Base-by-base conservation (phyloP, 2,329 filamentous ascomycete species). In the Taxawa tesnikishii region DNA sequence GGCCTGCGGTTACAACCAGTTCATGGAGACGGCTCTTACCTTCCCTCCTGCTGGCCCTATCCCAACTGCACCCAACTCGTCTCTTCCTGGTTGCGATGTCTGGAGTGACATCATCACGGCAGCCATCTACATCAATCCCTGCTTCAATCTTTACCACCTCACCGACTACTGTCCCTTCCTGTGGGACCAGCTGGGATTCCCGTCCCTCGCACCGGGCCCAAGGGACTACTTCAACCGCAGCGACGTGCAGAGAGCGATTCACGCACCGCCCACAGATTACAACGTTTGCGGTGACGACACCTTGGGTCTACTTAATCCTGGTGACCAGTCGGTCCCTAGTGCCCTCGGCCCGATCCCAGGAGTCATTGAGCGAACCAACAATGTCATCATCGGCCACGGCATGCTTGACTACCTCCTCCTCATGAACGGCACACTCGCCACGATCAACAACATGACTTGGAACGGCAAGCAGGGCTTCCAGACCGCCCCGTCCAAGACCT, bases 1-100 rank as follows among this genome's bases (percentile, higher is more conserved):
- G 16, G 43, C 49, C 5, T 70, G 66, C 41, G 63, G 63, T 26
- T 67, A 66, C 43, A 51, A 53, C 8, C 26, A 52, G 2, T 65
- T 31, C 32, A 12, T 36, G 14, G 31, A 33, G 8, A 54, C 64
- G 26, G 64, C 66, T 42, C 56, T 64, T 36, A 51, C 45, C 4
- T 64, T 58, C 36, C 61, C 61, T 9, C 44, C 47, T 14, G 42
- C 48, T 26, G 47, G 43, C 3, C 42, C 50, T 6, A 56, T 58
- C 25, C 53, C 53, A 0, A 38, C 45, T 3, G 43, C 53, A 3
- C 46, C 50, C 5, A 42, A 49, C 23, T 36, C 41, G 9, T 39
- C 34, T 21, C 17, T 31, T 13, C 5, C 12, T 25, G 10, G 41
- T 1, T 58, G 50, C 33, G 53, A 53, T 29, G 41, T 58, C 12